Percentiles rank a stretch among this genome's conserved stretches.
These are phyloP conservation scores for Trametes sp. DNA, from an alignment of 1,284 basidiomycete species.

Conservation along the genomic window DNA sequence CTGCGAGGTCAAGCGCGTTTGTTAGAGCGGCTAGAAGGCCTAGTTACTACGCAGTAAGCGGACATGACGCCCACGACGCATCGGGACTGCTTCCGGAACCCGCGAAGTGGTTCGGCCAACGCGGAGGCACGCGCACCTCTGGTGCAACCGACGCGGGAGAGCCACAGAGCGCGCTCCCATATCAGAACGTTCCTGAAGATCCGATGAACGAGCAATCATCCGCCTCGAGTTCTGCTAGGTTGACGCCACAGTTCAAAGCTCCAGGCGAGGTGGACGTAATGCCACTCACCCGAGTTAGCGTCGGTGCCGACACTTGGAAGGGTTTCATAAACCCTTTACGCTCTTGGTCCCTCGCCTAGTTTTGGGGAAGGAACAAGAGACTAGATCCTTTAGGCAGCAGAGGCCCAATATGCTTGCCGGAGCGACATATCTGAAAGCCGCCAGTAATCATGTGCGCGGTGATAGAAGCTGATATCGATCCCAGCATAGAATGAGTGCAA, in stretches of 20 bases:
- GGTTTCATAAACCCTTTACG: neutral
- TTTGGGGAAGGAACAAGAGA: conserved; percentile 1
- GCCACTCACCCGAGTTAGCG: conserved; percentile 6
- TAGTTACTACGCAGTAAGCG: conserved; percentile 2
- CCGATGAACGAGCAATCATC: neutral
- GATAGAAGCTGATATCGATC: conserved; percentile 9
- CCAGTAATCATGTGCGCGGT: neutral
- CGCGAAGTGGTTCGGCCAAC: neutral
- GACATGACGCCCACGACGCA: conserved; percentile 3
- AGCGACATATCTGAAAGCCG: neutral
- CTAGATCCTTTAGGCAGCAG: conserved; percentile 1
- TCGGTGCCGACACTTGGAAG: conserved; percentile 8
- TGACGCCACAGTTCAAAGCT: conserved; percentile 1
- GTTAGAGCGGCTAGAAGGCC: neutral
- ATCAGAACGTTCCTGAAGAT: conserved; percentile 9
- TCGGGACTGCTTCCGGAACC: conserved; percentile 9
- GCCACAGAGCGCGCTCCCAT: neutral
- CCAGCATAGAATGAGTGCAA: conserved; percentile 17
- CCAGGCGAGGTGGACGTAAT: neutral
- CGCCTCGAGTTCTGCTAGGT: neutral
- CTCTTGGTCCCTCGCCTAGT: neutral
- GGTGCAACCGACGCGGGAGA: neutral
- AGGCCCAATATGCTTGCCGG: neutral
- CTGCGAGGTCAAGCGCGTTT: neutral
- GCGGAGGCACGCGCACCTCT: neutral